Conservation (phyloP, 306 rosid species). For the Glycine soja region DNA sequence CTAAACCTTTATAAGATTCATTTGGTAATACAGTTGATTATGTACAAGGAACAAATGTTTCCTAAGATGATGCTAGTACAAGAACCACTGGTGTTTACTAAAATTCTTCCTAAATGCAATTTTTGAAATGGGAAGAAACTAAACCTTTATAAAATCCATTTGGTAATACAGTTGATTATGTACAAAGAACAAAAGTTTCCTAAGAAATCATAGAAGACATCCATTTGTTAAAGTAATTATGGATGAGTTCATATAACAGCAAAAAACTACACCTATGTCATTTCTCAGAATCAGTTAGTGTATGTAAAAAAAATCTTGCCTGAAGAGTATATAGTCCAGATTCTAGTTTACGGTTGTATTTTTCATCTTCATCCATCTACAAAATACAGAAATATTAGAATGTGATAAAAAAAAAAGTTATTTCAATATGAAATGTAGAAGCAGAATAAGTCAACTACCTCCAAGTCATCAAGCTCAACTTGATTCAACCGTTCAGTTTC, state of each 20-base stretch:
- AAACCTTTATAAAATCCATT: background rate
- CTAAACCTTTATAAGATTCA: background rate
- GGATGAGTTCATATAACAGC: conserved; percentile 17
- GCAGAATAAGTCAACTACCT: conserved; percentile 59
- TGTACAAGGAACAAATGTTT: conserved; percentile 30
- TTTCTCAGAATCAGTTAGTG: conserved; percentile 10
- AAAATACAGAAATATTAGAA: conserved; percentile 39
- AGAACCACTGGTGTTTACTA: background rate
- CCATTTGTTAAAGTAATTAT: background rate
- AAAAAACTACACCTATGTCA: background rate
- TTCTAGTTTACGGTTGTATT: conserved; percentile 89
- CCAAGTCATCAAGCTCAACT: conserved; percentile 83
- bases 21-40: conserved; percentile 19
- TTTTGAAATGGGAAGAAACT: conserved; percentile 19
- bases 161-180: conserved; percentile 24
- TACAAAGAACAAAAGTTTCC: conserved; percentile 28
- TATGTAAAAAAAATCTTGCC: conserved; percentile 54
- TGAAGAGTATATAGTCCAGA: conserved; percentile 98
- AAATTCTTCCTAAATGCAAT: background rate
- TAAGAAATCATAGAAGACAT: conserved; percentile 3
- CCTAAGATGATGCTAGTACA: conserved; percentile 23
- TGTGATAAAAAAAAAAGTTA: background rate
- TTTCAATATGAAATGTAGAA: conserved; percentile 26
- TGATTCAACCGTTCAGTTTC: conserved; percentile 75
- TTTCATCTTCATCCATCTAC: conserved; percentile 95